Evolutionary conservation across 2,329 filamentous ascomycete species (phyloP), one percentile per base, ranked within the genome.

Genomic region (Lithohypha guttulata): DNA sequence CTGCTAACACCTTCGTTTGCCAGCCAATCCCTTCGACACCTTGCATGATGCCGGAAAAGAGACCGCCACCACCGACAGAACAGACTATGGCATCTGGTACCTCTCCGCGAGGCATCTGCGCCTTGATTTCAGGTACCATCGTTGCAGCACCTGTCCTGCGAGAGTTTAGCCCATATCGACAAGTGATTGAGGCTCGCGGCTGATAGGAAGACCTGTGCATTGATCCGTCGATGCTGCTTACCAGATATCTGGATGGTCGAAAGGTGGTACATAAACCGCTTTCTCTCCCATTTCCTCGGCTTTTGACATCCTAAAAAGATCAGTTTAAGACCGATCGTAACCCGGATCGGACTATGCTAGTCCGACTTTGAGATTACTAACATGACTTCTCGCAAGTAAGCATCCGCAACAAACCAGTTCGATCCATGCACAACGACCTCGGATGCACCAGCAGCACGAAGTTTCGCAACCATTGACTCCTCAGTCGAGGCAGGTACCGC

Each of bases 51-150:
- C 84, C 85, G 53, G 79, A 81, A 36, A 93, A 69, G 14, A 93
- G 62, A 0, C 84, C 84, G 13, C 85, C 84, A 8, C 84, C 84
- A 6, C 84, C 84, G 25, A 86, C 81, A 42, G 70, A 79, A 59
- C 81, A 87, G 30, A 89, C 71, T 8, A 93, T 66, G 2, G 70
- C 81, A 51, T 85, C 77, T 3, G 81, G 69, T 8, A 66, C 63
- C 51, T 52, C 17, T 51, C 53, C 18, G 48, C 47, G 1, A 51
- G 61, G 60, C 27, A 65, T 51, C 42, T 65, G 63, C 20, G 52
- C 49, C 28, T 59, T 59, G 21, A 65, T 44, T 34, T 66, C 63
- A 40, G 65, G 59, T 26, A 65, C 46, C 37, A 66, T 55, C 2
- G 60, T 60, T 45, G 62, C 59, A 41, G 62, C 62, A 22, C 63